Evolutionary conservation across 306 rosid species (phyloP).

Genomic region (Biancaea sappan): DNA sequence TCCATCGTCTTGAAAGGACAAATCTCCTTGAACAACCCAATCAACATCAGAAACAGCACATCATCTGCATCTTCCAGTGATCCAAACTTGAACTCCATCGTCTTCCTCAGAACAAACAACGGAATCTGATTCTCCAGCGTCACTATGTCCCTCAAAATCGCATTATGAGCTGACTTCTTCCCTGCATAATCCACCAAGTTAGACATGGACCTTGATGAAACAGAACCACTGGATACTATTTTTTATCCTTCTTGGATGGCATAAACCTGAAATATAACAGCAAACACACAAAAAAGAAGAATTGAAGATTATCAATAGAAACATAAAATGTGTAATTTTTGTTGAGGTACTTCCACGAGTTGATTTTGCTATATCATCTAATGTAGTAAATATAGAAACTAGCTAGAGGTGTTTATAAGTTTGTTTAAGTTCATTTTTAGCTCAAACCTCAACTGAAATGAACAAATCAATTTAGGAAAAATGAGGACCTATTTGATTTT

Average conservation of each 20-base stretch:
- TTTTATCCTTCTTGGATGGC: constrained; percentile 45
- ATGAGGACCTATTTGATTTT: too few species aligned
- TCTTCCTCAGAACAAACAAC: constrained; percentile 57
- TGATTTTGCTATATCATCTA: too few species aligned
- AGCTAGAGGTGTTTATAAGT: too few species aligned
- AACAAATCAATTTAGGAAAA: too few species aligned
- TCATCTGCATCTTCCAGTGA: constrained; percentile 52
- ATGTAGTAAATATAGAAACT: too few species aligned
- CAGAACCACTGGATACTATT: constrained; percentile 31
- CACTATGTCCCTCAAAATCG: constrained; percentile 69
- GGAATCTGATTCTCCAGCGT: constrained; percentile 94
- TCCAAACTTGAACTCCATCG: constrained; percentile 51
- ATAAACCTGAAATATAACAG: too few species aligned
- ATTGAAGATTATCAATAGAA: too few species aligned
- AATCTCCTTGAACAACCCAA: constrained; percentile 59
- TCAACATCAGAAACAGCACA: constrained; percentile 50
- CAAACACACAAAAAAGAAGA: too few species aligned
- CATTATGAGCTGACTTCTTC: constrained; percentile 58
- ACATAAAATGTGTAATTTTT: too few species aligned
- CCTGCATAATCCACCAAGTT: constrained; percentile 66
- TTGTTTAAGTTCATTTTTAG: too few species aligned
- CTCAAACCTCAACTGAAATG: too few species aligned
- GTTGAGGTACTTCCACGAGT: too few species aligned
- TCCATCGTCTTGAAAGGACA: constrained; percentile 65
- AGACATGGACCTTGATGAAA: constrained; percentile 60